Conservation (phyloP, 75 land plant genomes). For the Sequoia sempervirens region DNA sequence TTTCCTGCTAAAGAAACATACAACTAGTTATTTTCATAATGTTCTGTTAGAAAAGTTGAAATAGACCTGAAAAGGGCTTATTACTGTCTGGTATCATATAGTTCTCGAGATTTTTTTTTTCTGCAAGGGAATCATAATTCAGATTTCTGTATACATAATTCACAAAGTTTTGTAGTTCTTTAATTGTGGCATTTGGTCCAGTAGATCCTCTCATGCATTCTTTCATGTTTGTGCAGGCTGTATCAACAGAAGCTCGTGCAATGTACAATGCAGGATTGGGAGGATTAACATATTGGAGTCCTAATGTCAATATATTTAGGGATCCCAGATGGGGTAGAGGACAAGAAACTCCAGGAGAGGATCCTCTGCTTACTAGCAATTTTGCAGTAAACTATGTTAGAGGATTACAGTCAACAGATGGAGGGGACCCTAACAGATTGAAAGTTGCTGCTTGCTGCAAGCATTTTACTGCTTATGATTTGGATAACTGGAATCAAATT, state of each 20-base stretch:
- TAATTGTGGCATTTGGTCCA: not conserved
- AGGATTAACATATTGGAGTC: conserved; percentile 89
- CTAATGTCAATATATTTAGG: conserved; percentile 74
- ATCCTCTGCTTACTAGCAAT: conserved; percentile 48
- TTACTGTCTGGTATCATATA: not conserved
- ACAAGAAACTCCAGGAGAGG: conserved; percentile 95
- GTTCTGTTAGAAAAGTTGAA: not conserved
- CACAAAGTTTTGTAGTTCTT: not conserved
- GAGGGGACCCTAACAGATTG: conserved; percentile 25
- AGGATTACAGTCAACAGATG: conserved; percentile 58
- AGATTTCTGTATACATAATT: not conserved
- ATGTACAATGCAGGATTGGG: conserved; percentile 76
- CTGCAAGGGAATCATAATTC: not conserved
- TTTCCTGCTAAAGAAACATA: not conserved
- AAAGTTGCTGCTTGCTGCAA: conserved; percentile 89
- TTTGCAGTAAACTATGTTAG: conserved; percentile 62
- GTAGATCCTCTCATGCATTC: not conserved
- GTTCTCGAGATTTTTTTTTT: not conserved
- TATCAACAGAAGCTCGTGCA: conserved; percentile 86
- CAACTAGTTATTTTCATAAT: not conserved
- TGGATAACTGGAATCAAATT: conserved; percentile 71
- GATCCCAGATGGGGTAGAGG: conserved; percentile 95
- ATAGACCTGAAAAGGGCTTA: not conserved
- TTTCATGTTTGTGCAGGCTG: conserved; percentile 41
- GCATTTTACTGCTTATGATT: conserved; percentile 83